Percentiles rank a stretch among this genome's conserved stretches.
These are phyloP conservation scores for Debaryomyces udenii DNA, from an alignment of 1,139 yeast species.

Conservation along the genomic window DNA sequence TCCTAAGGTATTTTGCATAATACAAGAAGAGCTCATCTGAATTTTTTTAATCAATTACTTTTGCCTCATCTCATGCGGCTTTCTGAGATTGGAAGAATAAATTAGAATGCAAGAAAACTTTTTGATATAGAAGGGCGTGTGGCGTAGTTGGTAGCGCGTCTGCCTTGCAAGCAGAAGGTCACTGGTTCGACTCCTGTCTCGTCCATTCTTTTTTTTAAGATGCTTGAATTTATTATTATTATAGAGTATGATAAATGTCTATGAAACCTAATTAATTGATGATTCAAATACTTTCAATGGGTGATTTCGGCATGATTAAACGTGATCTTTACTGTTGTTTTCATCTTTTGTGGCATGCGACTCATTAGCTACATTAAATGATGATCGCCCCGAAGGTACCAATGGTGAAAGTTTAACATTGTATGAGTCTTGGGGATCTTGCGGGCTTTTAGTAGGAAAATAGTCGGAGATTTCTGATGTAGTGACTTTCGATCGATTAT, in stretches of 20 bases:
- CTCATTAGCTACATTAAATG: constrained; percentile 5
- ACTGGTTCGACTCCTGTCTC: constrained; percentile 69
- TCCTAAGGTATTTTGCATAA: not conserved
- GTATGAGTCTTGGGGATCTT: too few species aligned
- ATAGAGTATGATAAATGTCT: too few species aligned
- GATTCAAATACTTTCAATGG: too few species aligned
- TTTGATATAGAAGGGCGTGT: constrained; percentile 51
- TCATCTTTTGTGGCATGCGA: too few species aligned
- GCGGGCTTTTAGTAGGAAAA: too few species aligned
- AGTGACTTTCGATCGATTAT: not conserved
- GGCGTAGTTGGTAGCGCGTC: constrained; percentile 76
- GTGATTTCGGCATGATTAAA: too few species aligned
- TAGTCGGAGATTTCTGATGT: too few species aligned
- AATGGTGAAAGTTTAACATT: not conserved
- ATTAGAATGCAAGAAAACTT: not conserved
- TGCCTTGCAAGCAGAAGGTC: constrained; percentile 71
- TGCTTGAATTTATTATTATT: too few species aligned
- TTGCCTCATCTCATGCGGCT: constrained; percentile 9
- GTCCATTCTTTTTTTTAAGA: constrained; percentile 50
- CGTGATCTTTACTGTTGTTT: not conserved
- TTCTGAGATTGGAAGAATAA: not conserved
- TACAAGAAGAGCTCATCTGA: constrained; percentile 11
- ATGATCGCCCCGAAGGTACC: constrained; percentile 2
- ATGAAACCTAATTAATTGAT: too few species aligned
- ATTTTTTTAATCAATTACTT: constrained; percentile 7